phyloP scores from a whole-genome alignment of 1,284 basidiomycete genomes.

The Mycocalia duriaeana region DNA sequence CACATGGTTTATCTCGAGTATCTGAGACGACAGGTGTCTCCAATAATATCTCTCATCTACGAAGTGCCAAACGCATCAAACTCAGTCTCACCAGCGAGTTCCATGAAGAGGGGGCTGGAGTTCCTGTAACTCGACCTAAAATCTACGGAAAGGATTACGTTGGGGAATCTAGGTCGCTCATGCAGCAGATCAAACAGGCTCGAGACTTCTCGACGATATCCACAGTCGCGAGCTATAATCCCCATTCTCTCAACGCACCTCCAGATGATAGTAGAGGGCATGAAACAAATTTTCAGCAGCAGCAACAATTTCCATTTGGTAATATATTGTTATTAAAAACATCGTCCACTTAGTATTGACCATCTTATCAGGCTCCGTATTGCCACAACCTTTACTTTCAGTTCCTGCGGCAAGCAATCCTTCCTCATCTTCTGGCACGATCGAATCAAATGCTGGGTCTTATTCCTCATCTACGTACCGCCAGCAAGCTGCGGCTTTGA shows the following conservation, averaged over 20 bases:
- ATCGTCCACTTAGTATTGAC: no score
- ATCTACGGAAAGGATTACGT: conserved; percentile 58
- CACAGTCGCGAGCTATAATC: conserved; percentile 45
- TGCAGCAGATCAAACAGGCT: conserved; percentile 71
- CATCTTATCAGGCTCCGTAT: no score
- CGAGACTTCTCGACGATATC: conserved; percentile 72
- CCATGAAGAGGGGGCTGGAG: conserved; percentile 38
- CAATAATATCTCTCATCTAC: conserved; percentile 42
- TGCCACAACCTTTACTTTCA: conserved; percentile 24
- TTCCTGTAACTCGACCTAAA: conserved; percentile 44
- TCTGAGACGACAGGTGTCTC: conserved; percentile 34
- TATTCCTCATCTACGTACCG: conserved; percentile 66
- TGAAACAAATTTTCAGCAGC: no score
- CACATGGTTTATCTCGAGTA: conserved; percentile 38
- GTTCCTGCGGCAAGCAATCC: conserved; percentile 24
- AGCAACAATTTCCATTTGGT: no score
- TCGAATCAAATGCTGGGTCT: conserved; percentile 24
- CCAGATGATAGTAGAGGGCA: no score
- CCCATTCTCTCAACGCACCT: no score
- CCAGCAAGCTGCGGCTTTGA: conserved; percentile 69
- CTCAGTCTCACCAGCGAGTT: conserved; percentile 58
- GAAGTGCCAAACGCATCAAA: conserved; percentile 74
- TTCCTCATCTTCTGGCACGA: conserved; percentile 22
- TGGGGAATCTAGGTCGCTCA: conserved; percentile 64
- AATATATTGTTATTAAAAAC: no score